phyloP scores from a whole-genome alignment of 1,284 basidiomycete genomes.

The Gomphus sp. region DNA sequence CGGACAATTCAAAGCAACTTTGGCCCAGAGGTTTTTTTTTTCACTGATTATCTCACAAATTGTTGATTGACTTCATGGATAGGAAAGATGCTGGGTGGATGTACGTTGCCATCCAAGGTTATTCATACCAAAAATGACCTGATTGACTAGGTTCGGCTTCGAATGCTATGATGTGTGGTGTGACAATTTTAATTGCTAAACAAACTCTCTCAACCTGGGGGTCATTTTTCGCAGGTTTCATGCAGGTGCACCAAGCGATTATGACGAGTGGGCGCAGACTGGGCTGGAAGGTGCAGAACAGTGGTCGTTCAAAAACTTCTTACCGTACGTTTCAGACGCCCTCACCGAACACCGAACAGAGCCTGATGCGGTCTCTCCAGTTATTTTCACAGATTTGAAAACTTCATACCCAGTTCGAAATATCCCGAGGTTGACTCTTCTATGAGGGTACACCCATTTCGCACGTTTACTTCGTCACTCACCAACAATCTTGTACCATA shows the following conservation, averaged over 20 bases:
- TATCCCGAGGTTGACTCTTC: too few relatives aligned
- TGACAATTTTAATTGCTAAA: neutral
- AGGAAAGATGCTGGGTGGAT: conserved; percentile 52
- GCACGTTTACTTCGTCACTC: conserved; percentile 15
- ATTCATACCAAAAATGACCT: neutral
- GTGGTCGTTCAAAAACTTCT: too few relatives aligned
- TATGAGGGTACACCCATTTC: too few relatives aligned
- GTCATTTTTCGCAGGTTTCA: conserved; percentile 45
- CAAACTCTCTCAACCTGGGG: neutral
- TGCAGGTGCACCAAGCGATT: conserved; percentile 58
- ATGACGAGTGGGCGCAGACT: conserved; percentile 66
- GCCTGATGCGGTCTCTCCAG: too few relatives aligned
- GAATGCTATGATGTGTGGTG: conserved; percentile 52
- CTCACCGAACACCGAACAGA: too few relatives aligned
- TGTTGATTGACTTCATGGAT: conserved; percentile 12
- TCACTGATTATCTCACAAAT: conserved; percentile 6
- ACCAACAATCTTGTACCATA: neutral
- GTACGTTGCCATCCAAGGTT: conserved; percentile 30
- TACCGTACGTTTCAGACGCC: too few relatives aligned
- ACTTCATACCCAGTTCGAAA: too few relatives aligned
- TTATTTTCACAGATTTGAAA: too few relatives aligned
- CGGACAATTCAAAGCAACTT: conserved; percentile 33
- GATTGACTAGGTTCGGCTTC: conserved; percentile 43
- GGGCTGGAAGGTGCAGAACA: too few relatives aligned
- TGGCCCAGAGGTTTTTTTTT: conserved; percentile 53